phyloP scores from a whole-genome alignment of 176 grass and related monocot species.

The Carex littledalei region DNA sequence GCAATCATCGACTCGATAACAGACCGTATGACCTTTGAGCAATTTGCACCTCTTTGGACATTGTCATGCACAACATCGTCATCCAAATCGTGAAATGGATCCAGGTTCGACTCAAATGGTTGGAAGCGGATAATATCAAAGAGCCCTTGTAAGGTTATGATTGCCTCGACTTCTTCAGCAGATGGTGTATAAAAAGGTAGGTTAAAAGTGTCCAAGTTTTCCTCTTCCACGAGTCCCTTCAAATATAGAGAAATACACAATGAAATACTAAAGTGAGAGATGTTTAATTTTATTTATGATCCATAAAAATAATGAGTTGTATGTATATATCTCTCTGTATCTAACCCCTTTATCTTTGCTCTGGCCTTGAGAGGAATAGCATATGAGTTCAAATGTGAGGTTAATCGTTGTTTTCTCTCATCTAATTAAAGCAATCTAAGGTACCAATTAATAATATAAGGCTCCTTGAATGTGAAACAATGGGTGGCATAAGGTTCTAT shows the following conservation, averaged over 20 bases:
- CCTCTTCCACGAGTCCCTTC: slow-evolving; percentile 21
- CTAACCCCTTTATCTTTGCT: no score
- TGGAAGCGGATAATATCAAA: neutral
- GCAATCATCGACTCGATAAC: slow-evolving; percentile 30
- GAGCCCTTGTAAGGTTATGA: slow-evolving; percentile 14
- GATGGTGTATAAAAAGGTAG: slow-evolving; percentile 35
- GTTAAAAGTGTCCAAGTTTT: slow-evolving; percentile 36
- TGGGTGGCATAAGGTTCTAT: no score
- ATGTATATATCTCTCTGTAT: no score
- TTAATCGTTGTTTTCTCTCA: no score
- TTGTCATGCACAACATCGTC: slow-evolving; percentile 21
- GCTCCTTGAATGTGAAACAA: no score
- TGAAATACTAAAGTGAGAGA: neutral
- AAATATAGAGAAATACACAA: neutral
- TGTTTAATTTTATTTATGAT: neutral
- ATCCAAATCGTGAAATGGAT: slow-evolving; percentile 15
- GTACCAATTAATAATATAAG: no score
- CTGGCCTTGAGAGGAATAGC: no score
- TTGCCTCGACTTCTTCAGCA: neutral
- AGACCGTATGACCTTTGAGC: slow-evolving; percentile 30
- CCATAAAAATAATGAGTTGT: no score
- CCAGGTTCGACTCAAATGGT: neutral
- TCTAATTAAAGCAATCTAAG: no score
- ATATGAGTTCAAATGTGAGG: no score
- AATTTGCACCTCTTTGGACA: slow-evolving; percentile 33